Evolutionary conservation across 1,284 basidiomycete genomes (phyloP).

Genomic region (Microbotryum scabiosae): DNA sequence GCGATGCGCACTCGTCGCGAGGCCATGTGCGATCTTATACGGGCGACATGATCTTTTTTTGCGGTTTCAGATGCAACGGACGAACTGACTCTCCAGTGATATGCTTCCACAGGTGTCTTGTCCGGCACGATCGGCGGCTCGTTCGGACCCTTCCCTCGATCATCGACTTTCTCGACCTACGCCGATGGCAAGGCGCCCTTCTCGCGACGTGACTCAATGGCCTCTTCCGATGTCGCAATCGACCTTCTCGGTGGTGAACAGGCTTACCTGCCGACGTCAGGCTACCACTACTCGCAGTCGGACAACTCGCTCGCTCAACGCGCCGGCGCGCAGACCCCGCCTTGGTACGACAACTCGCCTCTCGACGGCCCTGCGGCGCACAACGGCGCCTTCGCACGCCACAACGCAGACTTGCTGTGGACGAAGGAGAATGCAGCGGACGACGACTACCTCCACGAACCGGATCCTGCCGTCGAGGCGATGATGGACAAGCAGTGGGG

Average conservation of each 20-base stretch:
- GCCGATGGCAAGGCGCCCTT: background rate
- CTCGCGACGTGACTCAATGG: slow-evolving; percentile 19
- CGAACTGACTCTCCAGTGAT: too few species aligned
- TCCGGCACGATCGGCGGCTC: slow-evolving; percentile 18
- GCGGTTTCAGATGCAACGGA: too few species aligned
- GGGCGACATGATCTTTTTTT: too few species aligned
- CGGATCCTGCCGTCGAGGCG: slow-evolving; percentile 24
- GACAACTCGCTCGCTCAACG: background rate
- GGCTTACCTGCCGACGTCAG: background rate
- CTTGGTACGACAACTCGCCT: background rate
- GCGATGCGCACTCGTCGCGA: too few species aligned
- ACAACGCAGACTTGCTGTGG: slow-evolving; percentile 26
- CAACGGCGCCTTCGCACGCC: background rate
- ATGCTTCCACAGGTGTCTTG: slow-evolving; percentile 11
- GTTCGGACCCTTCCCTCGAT: slow-evolving; percentile 25
- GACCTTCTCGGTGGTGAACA: slow-evolving; percentile 3
- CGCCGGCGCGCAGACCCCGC: background rate
- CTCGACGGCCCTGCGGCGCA: background rate
- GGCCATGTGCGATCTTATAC: too few species aligned
- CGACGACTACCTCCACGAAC: slow-evolving; percentile 32
- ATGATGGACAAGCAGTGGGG: slow-evolving; percentile 25
- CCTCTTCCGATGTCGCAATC: slow-evolving; percentile 23
- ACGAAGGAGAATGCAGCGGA: slow-evolving; percentile 31
- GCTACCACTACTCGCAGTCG: background rate
- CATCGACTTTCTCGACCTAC: slow-evolving; percentile 5